These are phyloP conservation scores for Murraya paniculata DNA, from an alignment of 345 rosid species.

Conservation along the genomic window DNA sequence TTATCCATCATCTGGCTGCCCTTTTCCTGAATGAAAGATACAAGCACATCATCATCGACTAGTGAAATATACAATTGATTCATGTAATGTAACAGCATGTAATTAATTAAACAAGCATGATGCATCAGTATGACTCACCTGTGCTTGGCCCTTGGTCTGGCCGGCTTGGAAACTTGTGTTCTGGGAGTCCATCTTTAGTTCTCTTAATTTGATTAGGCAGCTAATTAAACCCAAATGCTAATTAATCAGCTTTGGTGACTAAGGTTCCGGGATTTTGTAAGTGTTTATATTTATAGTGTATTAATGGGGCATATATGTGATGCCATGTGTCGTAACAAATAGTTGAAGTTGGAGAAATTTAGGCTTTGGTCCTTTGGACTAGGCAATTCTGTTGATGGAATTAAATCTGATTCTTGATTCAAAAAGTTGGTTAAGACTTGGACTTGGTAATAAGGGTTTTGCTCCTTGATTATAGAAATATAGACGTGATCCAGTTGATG, in stretches of 20 bases:
- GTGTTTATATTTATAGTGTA: not conserved
- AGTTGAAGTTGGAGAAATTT: not conserved
- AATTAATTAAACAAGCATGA: no score
- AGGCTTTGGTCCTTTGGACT: not conserved
- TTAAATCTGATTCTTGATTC: not conserved
- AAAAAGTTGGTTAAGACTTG: not conserved
- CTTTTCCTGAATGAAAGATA: conserved; percentile 24
- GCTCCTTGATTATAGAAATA: not conserved
- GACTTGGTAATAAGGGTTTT: not conserved
- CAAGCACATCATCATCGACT: no score
- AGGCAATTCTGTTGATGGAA: not conserved
- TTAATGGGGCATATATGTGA: not conserved
- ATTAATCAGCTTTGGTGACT: not conserved
- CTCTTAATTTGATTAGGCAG: not conserved
- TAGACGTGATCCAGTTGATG: not conserved
- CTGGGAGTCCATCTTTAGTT: not conserved
- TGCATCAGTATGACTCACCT: not conserved
- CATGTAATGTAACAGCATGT: no score
- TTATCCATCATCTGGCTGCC: conserved; percentile 18
- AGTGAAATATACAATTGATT: no score
- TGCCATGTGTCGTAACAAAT: not conserved
- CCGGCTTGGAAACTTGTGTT: conserved; percentile 24
- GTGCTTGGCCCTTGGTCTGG: conserved; percentile 32
- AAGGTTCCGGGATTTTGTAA: not conserved
- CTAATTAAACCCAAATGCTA: not conserved